Evolutionary conservation across 1,284 basidiomycete species (phyloP).

Genomic region (Cutaneotrichosporon sp.): DNA sequence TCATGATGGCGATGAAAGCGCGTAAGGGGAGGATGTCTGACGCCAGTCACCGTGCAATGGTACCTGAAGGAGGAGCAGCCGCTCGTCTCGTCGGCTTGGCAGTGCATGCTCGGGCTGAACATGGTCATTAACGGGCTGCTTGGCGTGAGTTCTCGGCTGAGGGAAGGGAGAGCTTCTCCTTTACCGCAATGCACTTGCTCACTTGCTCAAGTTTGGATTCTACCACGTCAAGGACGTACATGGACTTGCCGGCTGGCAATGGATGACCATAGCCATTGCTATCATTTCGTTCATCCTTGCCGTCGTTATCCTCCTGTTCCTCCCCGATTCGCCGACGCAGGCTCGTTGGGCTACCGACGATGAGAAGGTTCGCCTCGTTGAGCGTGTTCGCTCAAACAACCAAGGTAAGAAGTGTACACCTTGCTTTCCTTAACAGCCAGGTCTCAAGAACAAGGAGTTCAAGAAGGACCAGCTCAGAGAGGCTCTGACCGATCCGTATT

Average conservation of each 20-base stretch:
- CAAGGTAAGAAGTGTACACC: constrained; percentile 19
- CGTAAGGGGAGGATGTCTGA: background rate
- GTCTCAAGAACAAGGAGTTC: constrained; percentile 28
- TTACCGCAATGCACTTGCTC: too few relatives aligned
- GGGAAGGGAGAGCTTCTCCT: background rate
- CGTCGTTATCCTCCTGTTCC: constrained; percentile 23
- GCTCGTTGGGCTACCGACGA: constrained; percentile 30
- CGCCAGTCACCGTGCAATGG: constrained; percentile 25
- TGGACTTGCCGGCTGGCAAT: constrained; percentile 31
- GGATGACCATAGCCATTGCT: constrained; percentile 24
- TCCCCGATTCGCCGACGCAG: constrained; percentile 31
- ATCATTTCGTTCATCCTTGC: constrained; percentile 14
- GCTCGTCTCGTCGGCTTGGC: constrained; percentile 5
- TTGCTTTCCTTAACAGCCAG: background rate
- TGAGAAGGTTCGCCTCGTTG: constrained; percentile 30
- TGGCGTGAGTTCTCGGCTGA: background rate
- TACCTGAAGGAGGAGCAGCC: constrained; percentile 25
- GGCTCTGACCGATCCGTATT: constrained; percentile 28
- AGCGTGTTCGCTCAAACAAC: constrained; percentile 35
- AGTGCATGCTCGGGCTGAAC: constrained; percentile 16
- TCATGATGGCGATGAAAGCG: too few relatives aligned
- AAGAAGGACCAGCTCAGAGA: constrained; percentile 28
- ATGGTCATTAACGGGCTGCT: constrained; percentile 7
- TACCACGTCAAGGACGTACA: background rate
- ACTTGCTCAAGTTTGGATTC: background rate